Percentiles rank a stretch among this genome's conserved stretches.
These are phyloP conservation scores for Hygrophoropsis aurantiaca DNA, from an alignment of 768 basidiomycete genomes.

Conservation along the genomic window DNA sequence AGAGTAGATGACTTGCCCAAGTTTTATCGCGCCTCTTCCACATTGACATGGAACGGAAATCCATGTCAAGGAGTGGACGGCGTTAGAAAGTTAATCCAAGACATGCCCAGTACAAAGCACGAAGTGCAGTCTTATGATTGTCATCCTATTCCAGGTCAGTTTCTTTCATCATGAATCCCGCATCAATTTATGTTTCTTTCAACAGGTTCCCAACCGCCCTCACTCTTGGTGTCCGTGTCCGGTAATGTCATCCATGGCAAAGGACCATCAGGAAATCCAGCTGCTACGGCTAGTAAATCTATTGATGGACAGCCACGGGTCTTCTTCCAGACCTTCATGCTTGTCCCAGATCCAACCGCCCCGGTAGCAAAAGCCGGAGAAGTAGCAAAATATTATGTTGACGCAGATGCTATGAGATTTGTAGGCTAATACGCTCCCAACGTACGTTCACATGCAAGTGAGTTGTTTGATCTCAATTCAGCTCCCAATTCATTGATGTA, in stretches of 20 bases:
- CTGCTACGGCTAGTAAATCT: constrained; percentile 44
- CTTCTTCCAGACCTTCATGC: constrained; percentile 86
- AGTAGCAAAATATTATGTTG: constrained; percentile 80
- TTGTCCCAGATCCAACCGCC: constrained; percentile 71
- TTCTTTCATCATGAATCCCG: neutral
- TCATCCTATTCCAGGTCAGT: constrained; percentile 80
- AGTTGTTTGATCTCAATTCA: too few relatives aligned
- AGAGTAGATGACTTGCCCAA: constrained; percentile 75
- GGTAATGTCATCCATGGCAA: constrained; percentile 75
- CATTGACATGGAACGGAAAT: constrained; percentile 84
- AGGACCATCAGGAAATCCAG: constrained; percentile 58
- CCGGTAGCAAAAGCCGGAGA: constrained; percentile 66
- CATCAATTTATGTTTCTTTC: constrained; percentile 6
- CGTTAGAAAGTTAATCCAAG: constrained; percentile 60
- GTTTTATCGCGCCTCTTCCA: constrained; percentile 77
- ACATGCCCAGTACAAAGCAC: constrained; percentile 79
- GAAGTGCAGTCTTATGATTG: constrained; percentile 89
- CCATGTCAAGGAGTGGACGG: constrained; percentile 74
- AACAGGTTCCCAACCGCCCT: constrained; percentile 74
- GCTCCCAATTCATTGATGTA: too few relatives aligned
- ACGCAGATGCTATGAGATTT: constrained; percentile 77
- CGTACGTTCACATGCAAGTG: neutral
- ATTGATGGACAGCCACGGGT: constrained; percentile 80
- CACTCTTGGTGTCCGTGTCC: constrained; percentile 75
- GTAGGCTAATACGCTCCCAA: constrained; percentile 53